phyloP scores from a whole-genome alignment of 2,329 filamentous ascomycete genomes.

The Alternaria sp. region DNA sequence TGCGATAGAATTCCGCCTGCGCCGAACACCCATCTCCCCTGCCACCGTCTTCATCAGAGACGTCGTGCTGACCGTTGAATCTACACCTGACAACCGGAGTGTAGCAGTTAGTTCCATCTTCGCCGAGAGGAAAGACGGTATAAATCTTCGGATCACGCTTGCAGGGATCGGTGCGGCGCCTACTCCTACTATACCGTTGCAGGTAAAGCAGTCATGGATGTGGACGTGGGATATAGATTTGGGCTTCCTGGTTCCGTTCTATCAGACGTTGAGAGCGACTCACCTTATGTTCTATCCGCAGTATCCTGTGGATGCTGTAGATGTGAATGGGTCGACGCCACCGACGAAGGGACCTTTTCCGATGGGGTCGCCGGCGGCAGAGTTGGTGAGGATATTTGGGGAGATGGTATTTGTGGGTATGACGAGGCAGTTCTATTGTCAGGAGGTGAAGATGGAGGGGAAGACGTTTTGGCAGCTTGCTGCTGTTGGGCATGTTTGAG shows the following conservation, averaged over 20 bases:
- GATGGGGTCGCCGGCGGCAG: background rate
- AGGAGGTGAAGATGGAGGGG: background rate
- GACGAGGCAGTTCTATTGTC: background rate
- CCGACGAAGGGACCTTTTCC: background rate
- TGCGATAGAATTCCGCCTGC: background rate
- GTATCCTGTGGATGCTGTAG: background rate
- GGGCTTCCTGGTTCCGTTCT: background rate
- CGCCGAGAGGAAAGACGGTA: background rate
- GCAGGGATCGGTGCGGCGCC: background rate
- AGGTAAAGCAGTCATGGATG: background rate
- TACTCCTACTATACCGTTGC: background rate
- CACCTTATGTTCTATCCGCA: background rate
- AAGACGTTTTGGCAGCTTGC: conserved; percentile 5
- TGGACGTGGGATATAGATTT: background rate
- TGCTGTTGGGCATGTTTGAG: conserved; percentile 1
- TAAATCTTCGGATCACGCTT: background rate
- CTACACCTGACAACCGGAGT: background rate
- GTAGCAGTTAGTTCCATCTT: background rate
- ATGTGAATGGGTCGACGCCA: background rate
- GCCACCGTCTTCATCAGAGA: background rate
- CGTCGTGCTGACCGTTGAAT: background rate
- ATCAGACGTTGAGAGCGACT: background rate
- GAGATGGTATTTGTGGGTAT: background rate
- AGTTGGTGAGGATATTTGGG: background rate
- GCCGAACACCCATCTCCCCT: background rate